These are phyloP conservation scores for Amphicarpaea edgeworthii DNA, from an alignment of 306 rosid genomes.

Conservation along the genomic window DNA sequence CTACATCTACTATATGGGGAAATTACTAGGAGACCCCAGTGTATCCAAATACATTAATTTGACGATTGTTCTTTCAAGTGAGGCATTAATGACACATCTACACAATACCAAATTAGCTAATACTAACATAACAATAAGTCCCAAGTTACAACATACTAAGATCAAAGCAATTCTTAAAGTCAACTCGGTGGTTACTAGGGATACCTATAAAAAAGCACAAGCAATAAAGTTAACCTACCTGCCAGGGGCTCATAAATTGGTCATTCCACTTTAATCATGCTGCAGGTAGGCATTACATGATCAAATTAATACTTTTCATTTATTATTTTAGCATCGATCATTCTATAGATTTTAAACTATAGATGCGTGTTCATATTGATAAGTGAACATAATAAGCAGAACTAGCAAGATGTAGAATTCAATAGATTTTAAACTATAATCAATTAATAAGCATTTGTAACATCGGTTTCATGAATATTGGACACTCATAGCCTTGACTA, in stretches of 20 bases:
- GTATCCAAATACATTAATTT: slow-evolving; percentile 14
- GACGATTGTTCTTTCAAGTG: background rate
- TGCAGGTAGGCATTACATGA: slow-evolving; percentile 28
- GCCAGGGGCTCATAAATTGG: slow-evolving; percentile 39
- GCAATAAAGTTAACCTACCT: slow-evolving; percentile 41
- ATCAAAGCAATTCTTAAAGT: slow-evolving; percentile 28
- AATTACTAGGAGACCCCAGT: slow-evolving; percentile 28
- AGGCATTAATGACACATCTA: slow-evolving; percentile 35
- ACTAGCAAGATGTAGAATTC: slow-evolving; percentile 27
- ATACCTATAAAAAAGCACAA: slow-evolving; percentile 24
- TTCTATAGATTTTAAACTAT: too few relatives aligned
- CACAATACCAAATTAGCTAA: slow-evolving; percentile 32
- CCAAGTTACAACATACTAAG: slow-evolving; percentile 7
- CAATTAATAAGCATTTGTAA: background rate
- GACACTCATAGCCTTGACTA: background rate
- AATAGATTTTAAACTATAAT: background rate
- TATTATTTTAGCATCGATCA: slow-evolving; percentile 31
- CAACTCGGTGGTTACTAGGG: slow-evolving; percentile 42
- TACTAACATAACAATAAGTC: background rate
- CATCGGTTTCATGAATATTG: slow-evolving; percentile 31
- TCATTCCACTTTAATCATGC: slow-evolving; percentile 40
- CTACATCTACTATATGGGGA: background rate
- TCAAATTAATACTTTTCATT: slow-evolving; percentile 18
- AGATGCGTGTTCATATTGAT: slow-evolving; percentile 19
- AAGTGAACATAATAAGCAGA: slow-evolving; percentile 15